Evolutionary conservation across 2,329 filamentous ascomycete species (phyloP), one percentile per base, ranked within the genome.

Genomic region (Botrytis fabae): DNA sequence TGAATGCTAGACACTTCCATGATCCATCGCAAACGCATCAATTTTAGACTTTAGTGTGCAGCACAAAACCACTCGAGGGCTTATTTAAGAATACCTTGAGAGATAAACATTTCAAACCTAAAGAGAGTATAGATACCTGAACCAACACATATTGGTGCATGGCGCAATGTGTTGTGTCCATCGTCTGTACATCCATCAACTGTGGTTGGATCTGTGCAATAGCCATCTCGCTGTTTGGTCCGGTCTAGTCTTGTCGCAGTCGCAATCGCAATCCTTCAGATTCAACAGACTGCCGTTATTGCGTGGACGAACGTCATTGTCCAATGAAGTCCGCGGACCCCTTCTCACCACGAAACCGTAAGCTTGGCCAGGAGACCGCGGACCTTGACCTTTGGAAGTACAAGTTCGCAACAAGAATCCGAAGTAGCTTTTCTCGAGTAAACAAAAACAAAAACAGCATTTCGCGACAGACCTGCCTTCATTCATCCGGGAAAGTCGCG

Each of bases 281-380:
- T 28, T 18, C 14, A 64, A 20, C 18, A 28, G 28, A 28, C 32
- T 46, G 35, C 40, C n/a, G 59, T 68, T 64, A 60, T 70, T 66
- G 71, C 62, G 66, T 71, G 73, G 75, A 76, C 73, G 75, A 76
- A 74, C 75, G 76, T 73, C 76, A 76, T 57, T 28, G 51, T 63
- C 78, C 78, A 78, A 79, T 78, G 75, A 69, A 48, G 63, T 18
- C 40, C 62, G 54, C 51, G 70, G 51, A 68, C 74, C 69, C 69
- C 68, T 72, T 72, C 66, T 28, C 65, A 72, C 74, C 48, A 66
- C 75, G 76, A 74, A 76, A 78, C 77, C 73, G 74, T 73, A 62
- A 73, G 73, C 38, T 63, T 72, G 77, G 76, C 75, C 75, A 72
- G 35, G 22, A 73, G 75, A 76, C 78, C 76, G 69, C 57, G 59